Evolutionary conservation across 2,329 filamentous ascomycete genomes (phyloP), one percentile per base, ranked within the genome.

Genomic region (Cytospora schulzeri): DNA sequence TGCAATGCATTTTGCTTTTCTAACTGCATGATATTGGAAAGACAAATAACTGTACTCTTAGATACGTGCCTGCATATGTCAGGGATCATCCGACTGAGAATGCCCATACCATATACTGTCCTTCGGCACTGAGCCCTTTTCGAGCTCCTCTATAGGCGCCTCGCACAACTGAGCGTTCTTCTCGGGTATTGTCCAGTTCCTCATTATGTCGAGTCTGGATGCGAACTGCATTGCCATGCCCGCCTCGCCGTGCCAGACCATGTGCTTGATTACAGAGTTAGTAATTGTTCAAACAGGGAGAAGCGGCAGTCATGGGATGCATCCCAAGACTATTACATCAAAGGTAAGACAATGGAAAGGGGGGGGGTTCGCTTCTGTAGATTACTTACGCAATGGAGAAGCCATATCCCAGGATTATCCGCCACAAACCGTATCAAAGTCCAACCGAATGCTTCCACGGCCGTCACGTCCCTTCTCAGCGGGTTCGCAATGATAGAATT

Each of bases 371-470:
- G n/a, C n/a, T n/a, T n/a, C n/a, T n/a, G n/a, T 15, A 2, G 15
- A 35, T 15, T 12, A 35, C 33, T 35, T 35, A 35, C 33, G 69
- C 76, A 78, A 67, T 78, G 76, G 50, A 78, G 74, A 8, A 76
- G 69, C 76, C 77, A 78, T 19, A 79, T 73, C 14, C 82, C 82
- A 2, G 81, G 79, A 66, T 83, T 83, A 66, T 84, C 81, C 2
- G 79, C 77, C 26, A 81, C 72, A 56, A 85, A 78, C 17, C 82
- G 74, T 11, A 85, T 69, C 57, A 84, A 70, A 3, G 77, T 74
- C 81, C 81, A 85, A 17, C 82, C 82, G 61, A 80, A 83, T 5
- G 77, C 80, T 70, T 83, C 80, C 19, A 78, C 76, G 1, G 74
- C 72, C 22, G 74, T 73, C 1, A 75, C 76, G 68, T 86, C 83